These are phyloP conservation scores for Cucumis melo DNA, from an alignment of 306 rosid genomes.

Conservation along the genomic window DNA sequence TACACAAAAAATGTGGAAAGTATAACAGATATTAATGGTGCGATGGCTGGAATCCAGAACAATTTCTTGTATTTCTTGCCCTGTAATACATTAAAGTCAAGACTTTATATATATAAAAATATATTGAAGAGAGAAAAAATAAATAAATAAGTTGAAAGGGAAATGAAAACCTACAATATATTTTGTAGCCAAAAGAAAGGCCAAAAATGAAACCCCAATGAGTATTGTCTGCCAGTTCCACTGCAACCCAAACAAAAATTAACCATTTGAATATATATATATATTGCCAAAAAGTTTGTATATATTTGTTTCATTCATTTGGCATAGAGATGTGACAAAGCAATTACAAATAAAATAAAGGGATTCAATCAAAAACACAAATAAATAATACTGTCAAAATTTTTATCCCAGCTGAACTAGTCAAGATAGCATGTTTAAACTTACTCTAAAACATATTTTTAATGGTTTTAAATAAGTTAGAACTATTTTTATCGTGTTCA, in stretches of 20 bases:
- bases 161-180: constrained; percentile 30
- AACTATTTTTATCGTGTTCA: too few relatives aligned
- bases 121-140: not conserved
- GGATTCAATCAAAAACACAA: not conserved
- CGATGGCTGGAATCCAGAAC: constrained; percentile 75
- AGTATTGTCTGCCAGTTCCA: constrained; percentile 84
- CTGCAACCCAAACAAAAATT: constrained; percentile 24
- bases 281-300: too few relatives aligned
- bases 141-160: not conserved
- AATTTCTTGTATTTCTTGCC: constrained; percentile 49
- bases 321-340: not conserved
- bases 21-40: constrained; percentile 66
- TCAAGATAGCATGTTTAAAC: too few relatives aligned
- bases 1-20: constrained; percentile 55
- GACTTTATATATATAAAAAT: too few relatives aligned
- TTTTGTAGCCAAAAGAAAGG: constrained; percentile 45
- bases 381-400: too few relatives aligned
- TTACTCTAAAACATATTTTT: too few relatives aligned
- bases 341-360: not conserved
- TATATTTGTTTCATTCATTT: too few relatives aligned
- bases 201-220: constrained; percentile 54
- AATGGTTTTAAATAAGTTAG: too few relatives aligned
- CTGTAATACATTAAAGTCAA: constrained; percentile 20
- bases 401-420: too few relatives aligned
- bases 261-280: not conserved